phyloP scores from a whole-genome alignment of 176 grass and related monocot genomes.

The Metroxylon sagu region DNA sequence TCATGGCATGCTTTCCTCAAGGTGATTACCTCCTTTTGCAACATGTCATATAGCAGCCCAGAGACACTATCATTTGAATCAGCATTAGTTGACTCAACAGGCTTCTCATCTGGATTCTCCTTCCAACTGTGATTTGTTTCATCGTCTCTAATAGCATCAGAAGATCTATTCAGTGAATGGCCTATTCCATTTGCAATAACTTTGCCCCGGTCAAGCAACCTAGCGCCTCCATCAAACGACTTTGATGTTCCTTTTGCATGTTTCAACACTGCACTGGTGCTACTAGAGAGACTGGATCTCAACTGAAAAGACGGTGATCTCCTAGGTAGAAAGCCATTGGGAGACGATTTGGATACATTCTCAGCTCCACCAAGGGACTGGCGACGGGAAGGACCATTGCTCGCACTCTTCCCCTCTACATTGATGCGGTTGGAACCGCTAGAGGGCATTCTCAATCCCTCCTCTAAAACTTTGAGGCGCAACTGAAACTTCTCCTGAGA shows the following conservation, averaged over 20 bases:
- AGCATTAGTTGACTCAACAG: slow-evolving; percentile 30
- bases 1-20: slow-evolving; percentile 87
- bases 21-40: slow-evolving; percentile 86
- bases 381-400: slow-evolving; percentile 61
- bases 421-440: slow-evolving; percentile 45
- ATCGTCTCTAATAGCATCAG: slow-evolving; percentile 39
- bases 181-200: slow-evolving; percentile 33
- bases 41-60: slow-evolving; percentile 79
- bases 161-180: slow-evolving; percentile 60
- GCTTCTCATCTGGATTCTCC: slow-evolving; percentile 38
- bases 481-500: slow-evolving; percentile 78
- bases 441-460: slow-evolving; percentile 56
- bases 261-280: slow-evolving; percentile 61
- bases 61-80: slow-evolving; percentile 57
- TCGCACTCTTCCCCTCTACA: slow-evolving; percentile 46
- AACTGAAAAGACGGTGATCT: slow-evolving; percentile 85
- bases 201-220: slow-evolving; percentile 44
- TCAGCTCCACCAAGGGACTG: slow-evolving; percentile 72
- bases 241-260: slow-evolving; percentile 70
- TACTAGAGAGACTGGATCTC: slow-evolving; percentile 56
- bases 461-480: slow-evolving; percentile 86
- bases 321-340: slow-evolving; percentile 38
- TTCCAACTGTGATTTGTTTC: slow-evolving; percentile 36
- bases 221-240: slow-evolving; percentile 83
- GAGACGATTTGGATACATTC: slow-evolving; percentile 54